phyloP scores from a whole-genome alignment of 2,329 filamentous ascomycete species.

The Gnomoniopsis smithogilvyi region DNA sequence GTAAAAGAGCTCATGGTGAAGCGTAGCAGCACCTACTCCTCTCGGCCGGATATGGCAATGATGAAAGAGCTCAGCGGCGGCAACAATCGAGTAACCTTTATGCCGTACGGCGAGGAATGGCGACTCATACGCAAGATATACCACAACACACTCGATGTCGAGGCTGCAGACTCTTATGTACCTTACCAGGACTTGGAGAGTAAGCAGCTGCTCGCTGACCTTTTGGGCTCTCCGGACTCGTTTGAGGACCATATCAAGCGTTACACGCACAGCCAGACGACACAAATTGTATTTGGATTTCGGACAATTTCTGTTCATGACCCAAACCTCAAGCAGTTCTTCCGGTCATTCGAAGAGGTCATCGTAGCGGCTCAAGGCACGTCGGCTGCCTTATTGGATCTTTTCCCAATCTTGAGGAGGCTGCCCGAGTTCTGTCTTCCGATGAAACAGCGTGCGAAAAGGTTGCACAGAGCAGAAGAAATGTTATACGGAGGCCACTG shows the following conservation, averaged over 20 bases:
- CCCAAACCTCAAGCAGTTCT: slow-evolving; percentile 28
- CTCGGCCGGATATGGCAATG: slow-evolving; percentile 29
- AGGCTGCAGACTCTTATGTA: slow-evolving; percentile 44
- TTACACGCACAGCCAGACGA: slow-evolving; percentile 46
- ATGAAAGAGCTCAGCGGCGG: not conserved
- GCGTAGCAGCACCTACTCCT: slow-evolving; percentile 46
- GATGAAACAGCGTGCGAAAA: slow-evolving; percentile 33
- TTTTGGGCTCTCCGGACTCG: slow-evolving; percentile 40
- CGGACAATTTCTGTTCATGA: slow-evolving; percentile 38
- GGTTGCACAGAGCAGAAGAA: slow-evolving; percentile 40
- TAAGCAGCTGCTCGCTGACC: slow-evolving; percentile 47
- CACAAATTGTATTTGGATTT: slow-evolving; percentile 47
- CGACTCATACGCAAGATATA: slow-evolving; percentile 34
- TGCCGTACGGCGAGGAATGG: slow-evolving; percentile 32
- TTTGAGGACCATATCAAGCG: slow-evolving; percentile 42
- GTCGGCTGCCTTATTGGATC: slow-evolving; percentile 40
- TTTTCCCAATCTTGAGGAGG: slow-evolving; percentile 39
- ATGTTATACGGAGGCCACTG: slow-evolving; percentile 37
- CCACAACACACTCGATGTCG: slow-evolving; percentile 45
- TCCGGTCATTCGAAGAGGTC: not conserved
- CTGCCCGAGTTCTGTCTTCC: slow-evolving; percentile 42
- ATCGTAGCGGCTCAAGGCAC: not conserved
- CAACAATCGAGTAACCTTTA: slow-evolving; percentile 1
- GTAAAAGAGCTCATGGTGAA: slow-evolving; percentile 52
- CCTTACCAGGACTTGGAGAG: slow-evolving; percentile 55